Evolutionary conservation across 148 eudicot genomes (phyloP), one percentile per base, ranked within the genome.

Genomic region (Drosera capensis): DNA sequence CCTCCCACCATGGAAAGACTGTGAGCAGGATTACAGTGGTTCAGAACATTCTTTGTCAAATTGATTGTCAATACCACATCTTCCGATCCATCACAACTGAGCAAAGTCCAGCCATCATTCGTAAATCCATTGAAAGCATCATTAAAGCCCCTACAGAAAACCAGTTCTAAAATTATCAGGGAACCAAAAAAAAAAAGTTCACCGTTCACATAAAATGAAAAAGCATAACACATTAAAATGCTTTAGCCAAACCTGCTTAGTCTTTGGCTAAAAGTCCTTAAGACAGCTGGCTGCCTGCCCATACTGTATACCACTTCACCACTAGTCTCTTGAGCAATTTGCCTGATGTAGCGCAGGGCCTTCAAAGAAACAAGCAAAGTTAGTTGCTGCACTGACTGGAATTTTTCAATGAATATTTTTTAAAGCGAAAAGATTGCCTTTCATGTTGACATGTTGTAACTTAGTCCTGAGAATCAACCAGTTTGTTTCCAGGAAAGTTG

Each of bases 271-370:
- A 90, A 84, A 25, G 93, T 84, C 46, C 97, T 72, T 22, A 90
- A 67, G 45, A 84, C 80, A 51, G 95, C 93, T 18, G 97, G 97
- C 52, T 80, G 95, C 57, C 93, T 71, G 37, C 95, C 97, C 54
- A 80, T 56, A 62, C 97, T 60, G 66, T 84, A 88, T 36, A 75
- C 77, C 22, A 88, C 84, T 67, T 88, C 97, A 21, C 97, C 97
- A 64, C 92, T 88, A 31, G 94, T 75, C 65, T 88, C 97, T 26
- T 77, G 92, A 8, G 97, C 94, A 46, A 88, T 78, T 68, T 88
- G 97, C 25, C 97, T 63, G 54, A 80, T 55, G 58, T 83, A 80
- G 62, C 74, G 82, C 57, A 88, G 56, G 35, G 97, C 94, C 97
- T 88, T 48, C 48, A 20, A 25, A 40, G n/a, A 48, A 29, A 41